Percentiles rank a stretch among this genome's conserved stretches.
phyloP scores from a whole-genome alignment of 1,284 basidiomycete species.

The Phellinidium pouzarii region DNA sequence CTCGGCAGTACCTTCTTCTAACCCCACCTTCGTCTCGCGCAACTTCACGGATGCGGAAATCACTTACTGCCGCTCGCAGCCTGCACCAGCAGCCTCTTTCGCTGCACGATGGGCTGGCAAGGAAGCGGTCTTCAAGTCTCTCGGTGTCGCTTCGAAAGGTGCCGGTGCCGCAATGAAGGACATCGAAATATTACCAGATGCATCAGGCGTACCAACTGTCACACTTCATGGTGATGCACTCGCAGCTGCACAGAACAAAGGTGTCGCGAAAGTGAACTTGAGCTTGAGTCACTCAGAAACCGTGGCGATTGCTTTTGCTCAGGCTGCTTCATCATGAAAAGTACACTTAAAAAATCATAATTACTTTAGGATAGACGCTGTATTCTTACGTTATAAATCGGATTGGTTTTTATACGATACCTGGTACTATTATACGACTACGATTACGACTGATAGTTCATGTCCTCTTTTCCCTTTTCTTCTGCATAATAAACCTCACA shows the following conservation, averaged over 20 bases:
- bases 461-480: not conserved
- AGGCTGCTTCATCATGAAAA: conserved; percentile 41
- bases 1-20: conserved; percentile 84
- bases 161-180: conserved; percentile 92
- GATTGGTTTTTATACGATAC: not conserved
- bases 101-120: conserved; percentile 97
- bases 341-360: not conserved
- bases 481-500: not conserved
- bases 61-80: conserved; percentile 82
- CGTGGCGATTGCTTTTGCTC: conserved; percentile 77
- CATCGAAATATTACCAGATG: conserved; percentile 86
- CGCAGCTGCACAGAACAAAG: conserved; percentile 65
- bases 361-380: not conserved
- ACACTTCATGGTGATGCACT: conserved; percentile 80
- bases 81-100: conserved; percentile 85
- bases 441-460: not conserved
- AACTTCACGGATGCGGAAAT: conserved; percentile 93
- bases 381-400: not conserved
- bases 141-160: conserved; percentile 86
- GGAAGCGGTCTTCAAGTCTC: conserved; percentile 98
- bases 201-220: conserved; percentile 66
- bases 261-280: conserved; percentile 70
- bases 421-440: not conserved
- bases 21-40: conserved; percentile 81
- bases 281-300: conserved; percentile 91